Conservation (phyloP, 805 yeast genomes). For the Wickerhamiella allomyrinae region DNA sequence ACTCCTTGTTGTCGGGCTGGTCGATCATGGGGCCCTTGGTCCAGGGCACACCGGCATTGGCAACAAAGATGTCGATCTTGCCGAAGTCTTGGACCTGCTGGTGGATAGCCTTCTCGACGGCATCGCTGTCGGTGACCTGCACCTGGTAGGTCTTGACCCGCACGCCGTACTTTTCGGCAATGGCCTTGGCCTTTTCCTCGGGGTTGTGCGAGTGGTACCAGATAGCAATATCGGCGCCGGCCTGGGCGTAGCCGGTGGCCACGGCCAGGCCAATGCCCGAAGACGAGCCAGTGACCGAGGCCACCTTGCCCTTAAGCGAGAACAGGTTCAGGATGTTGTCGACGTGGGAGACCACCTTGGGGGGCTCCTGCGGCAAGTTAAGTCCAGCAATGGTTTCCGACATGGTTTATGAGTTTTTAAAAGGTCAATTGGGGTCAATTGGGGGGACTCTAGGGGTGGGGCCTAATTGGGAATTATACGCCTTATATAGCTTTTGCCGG, state of each 20-base stretch:
- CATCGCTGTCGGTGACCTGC: constrained; percentile 35
- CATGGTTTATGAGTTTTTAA: no score
- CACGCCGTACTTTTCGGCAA: constrained; percentile 45
- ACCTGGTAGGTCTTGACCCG: constrained; percentile 52
- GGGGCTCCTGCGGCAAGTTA: constrained; percentile 13
- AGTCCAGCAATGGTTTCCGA: constrained; percentile 3
- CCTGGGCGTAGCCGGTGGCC: constrained; percentile 73
- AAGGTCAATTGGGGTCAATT: neutral
- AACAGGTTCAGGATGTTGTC: constrained; percentile 48
- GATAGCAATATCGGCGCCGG: constrained; percentile 71
- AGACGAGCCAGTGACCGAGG: constrained; percentile 75
- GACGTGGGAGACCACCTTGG: constrained; percentile 13
- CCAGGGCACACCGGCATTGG: constrained; percentile 87
- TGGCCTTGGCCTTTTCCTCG: constrained; percentile 43
- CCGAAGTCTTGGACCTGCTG: constrained; percentile 58
- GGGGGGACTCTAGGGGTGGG: neutral
- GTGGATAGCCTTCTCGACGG: constrained; percentile 35
- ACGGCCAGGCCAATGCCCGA: constrained; percentile 72
- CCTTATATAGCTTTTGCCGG: no score
- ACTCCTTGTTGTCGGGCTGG: constrained; percentile 37
- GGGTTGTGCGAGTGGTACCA: constrained; percentile 53
- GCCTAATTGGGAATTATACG: no score
- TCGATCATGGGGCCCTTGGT: constrained; percentile 44
- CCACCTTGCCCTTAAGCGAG: constrained; percentile 68
- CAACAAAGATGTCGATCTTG: constrained; percentile 67